Evolutionary conservation across 495 filamentous ascomycete species (phyloP).

Genomic region (Lepraria neglecta): DNA sequence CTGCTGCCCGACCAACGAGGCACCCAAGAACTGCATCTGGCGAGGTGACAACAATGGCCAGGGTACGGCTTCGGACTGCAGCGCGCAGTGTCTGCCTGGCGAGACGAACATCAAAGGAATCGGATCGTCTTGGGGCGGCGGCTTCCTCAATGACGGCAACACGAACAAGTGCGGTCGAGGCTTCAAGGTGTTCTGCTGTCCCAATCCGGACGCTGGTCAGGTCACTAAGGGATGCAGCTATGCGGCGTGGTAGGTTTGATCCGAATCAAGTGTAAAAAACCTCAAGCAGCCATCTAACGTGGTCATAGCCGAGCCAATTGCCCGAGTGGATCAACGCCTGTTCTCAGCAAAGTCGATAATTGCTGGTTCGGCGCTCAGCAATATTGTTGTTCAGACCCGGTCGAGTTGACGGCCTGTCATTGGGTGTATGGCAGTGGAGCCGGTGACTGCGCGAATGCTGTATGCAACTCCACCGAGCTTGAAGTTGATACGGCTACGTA

Average conservation of each 20-base stretch:
- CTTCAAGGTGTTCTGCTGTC: not conserved
- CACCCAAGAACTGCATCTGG: conserved; percentile 3
- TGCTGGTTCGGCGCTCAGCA: not conserved
- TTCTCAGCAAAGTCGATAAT: not conserved
- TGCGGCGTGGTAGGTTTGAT: not conserved
- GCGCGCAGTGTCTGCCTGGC: not conserved
- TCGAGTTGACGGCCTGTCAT: not conserved
- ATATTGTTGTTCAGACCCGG: not conserved
- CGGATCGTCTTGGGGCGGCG: not conserved
- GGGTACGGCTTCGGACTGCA: not conserved
- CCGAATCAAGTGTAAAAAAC: not conserved
- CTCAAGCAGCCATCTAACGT: not conserved
- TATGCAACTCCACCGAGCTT: not conserved
- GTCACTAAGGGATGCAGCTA: not conserved
- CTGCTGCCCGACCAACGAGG: not conserved
- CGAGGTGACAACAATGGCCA: conserved; percentile 1
- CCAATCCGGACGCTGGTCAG: not conserved
- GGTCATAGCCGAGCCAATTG: not conserved
- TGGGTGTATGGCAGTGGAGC: not conserved
- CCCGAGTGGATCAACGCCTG: not conserved
- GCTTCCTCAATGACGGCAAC: not conserved
- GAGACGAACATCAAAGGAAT: conserved; percentile 2
- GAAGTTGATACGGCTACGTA: not conserved
- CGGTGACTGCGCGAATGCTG: not conserved
- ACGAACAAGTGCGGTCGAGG: conserved; percentile 5